These are phyloP conservation scores for Pogostemon cablin DNA, from an alignment of 257 asterid genomes.

Conservation along the genomic window DNA sequence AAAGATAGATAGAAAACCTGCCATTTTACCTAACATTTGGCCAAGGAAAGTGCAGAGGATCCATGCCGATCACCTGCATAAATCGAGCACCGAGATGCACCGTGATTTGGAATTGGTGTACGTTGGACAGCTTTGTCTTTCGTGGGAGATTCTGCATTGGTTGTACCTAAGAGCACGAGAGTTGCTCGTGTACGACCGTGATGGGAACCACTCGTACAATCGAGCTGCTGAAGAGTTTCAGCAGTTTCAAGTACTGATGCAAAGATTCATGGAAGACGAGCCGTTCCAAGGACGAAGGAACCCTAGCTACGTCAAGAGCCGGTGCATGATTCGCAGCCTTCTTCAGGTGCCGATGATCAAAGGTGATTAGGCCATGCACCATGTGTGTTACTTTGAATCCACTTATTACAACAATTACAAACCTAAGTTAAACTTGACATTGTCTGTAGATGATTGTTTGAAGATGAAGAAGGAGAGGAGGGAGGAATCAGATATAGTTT, in stretches of 20 bases:
- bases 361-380: conserved; percentile 43
- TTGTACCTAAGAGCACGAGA: conserved; percentile 52
- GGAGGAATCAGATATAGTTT: conserved; percentile 49
- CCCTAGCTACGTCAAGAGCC: conserved; percentile 55
- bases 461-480: conserved; percentile 50
- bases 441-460: conserved; percentile 61
- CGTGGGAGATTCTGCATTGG: conserved; percentile 85
- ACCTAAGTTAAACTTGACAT: conserved; percentile 4
- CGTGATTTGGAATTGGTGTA: conserved; percentile 69
- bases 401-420: background rate
- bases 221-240: conserved; percentile 69
- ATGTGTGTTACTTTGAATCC: background rate
- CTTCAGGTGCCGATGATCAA: conserved; percentile 74
- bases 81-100: conserved; percentile 54
- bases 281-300: conserved; percentile 65
- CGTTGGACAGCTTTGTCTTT: conserved; percentile 73
- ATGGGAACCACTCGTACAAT: conserved; percentile 54
- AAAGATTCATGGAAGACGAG: conserved; percentile 81
- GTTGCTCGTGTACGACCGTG: conserved; percentile 45
- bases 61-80: conserved; percentile 64
- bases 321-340: conserved; percentile 59
- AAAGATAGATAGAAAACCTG: conserved; percentile 31
- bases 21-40: conserved; percentile 44
- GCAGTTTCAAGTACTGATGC: conserved; percentile 77
- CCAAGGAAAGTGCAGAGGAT: conserved; percentile 55